Evolutionary conservation across 75 land plant species (phyloP).

Genomic region (Larix kaempferi): DNA sequence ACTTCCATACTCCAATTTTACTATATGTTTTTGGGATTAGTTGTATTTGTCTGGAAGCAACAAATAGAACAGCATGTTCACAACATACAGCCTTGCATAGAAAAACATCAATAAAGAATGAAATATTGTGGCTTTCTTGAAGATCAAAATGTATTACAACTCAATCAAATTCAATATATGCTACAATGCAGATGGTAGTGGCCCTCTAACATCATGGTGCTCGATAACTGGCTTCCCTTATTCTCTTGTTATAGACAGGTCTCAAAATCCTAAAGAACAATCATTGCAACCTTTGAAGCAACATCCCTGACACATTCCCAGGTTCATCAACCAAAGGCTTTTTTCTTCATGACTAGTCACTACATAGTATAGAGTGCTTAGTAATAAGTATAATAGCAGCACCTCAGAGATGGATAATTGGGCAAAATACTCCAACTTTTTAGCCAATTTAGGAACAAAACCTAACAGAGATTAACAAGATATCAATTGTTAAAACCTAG

Average conservation of each 20-base stretch:
- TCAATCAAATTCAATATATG: background rate
- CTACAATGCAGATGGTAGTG: background rate
- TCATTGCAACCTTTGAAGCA: background rate
- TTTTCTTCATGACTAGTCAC: too few species aligned
- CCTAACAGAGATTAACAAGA: background rate
- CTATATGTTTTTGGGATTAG: background rate
- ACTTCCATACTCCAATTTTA: background rate
- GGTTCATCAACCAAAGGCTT: background rate
- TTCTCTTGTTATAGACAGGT: background rate
- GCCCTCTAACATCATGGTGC: background rate
- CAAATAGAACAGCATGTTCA: background rate
- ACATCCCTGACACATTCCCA: background rate
- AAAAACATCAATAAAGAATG: background rate
- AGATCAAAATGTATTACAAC: background rate
- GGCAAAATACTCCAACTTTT: background rate
- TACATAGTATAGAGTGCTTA: background rate
- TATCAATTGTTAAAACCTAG: background rate
- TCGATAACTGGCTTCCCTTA: background rate
- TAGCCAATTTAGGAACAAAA: background rate
- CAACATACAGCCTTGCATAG: background rate
- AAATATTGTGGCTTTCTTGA: background rate
- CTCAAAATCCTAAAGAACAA: background rate
- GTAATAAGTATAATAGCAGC: background rate
- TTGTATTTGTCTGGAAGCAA: background rate
- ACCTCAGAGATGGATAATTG: background rate